A percentile compares a stretch with the other conserved stretches of the same genome.
Conservation (phyloP, 2,329 filamentous ascomycete species). For the Plectosphaerella plurivora region DNA sequence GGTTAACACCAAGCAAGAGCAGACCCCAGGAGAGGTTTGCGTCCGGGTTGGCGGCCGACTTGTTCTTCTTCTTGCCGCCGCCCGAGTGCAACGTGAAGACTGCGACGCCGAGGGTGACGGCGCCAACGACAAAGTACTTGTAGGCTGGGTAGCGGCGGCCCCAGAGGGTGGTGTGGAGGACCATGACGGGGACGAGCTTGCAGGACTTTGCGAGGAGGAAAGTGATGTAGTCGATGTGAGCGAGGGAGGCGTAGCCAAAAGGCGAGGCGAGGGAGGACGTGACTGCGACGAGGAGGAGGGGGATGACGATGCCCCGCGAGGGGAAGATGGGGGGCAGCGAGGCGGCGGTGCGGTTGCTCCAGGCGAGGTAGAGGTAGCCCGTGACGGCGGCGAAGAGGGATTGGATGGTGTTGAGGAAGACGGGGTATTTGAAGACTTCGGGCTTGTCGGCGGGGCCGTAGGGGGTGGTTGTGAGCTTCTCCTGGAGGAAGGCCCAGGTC, state of each 20-base stretch:
- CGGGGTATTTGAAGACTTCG: constrained; percentile 85
- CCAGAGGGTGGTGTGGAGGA: constrained; percentile 90
- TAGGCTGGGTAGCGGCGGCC: constrained; percentile 84
- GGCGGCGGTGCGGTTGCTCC: constrained; percentile 51
- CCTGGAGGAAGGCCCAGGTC: constrained; percentile 94
- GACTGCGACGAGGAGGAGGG: constrained; percentile 75
- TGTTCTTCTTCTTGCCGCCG: constrained; percentile 44
- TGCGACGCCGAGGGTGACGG: constrained; percentile 88
- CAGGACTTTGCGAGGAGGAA: constrained; percentile 97
- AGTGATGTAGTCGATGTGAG: constrained; percentile 96
- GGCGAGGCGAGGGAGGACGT: constrained; percentile 88
- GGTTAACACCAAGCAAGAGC: constrained; percentile 78
- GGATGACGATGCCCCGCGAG: constrained; percentile 65
- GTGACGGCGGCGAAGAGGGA: constrained; percentile 81
- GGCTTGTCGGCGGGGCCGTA: constrained; percentile 63
- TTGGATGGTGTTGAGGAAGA: constrained; percentile 96
- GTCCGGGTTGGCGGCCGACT: constrained; percentile 36
- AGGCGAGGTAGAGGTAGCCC: constrained; percentile 74
- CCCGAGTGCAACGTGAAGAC: constrained; percentile 88
- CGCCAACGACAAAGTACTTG: constrained; percentile 90
- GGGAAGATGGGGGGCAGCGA: constrained; percentile 67
- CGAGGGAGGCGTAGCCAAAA: constrained; percentile 88
- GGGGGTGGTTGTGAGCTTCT: constrained; percentile 90
- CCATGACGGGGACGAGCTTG: constrained; percentile 98
- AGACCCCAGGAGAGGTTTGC: constrained; percentile 74